Evolutionary conservation across 2,329 filamentous ascomycete species (phyloP).

Genomic region (Samsoniella hepiali): DNA sequence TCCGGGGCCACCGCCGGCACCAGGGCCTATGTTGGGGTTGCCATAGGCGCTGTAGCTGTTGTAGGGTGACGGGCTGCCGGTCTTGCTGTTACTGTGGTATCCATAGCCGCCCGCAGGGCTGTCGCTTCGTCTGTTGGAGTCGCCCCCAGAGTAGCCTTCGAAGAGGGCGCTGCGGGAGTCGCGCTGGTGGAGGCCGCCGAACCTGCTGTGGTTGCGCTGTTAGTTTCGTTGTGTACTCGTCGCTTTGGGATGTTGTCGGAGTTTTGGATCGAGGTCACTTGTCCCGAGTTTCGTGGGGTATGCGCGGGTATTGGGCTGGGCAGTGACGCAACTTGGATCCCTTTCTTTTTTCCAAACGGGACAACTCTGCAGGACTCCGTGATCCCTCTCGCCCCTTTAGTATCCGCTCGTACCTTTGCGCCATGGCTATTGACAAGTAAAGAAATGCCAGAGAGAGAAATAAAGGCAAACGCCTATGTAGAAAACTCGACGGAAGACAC

Average conservation of each 20-base stretch:
- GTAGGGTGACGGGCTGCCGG: constrained; percentile 14
- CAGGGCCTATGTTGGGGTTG: constrained; percentile 13
- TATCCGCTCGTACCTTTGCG: constrained; percentile 33
- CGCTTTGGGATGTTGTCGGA: neutral
- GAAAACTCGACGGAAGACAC: no score
- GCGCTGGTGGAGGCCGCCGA: constrained; percentile 69
- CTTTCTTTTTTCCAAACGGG: neutral
- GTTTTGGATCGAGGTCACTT: neutral
- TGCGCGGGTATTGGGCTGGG: neutral
- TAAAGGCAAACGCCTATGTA: neutral
- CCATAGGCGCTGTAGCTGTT: constrained; percentile 15
- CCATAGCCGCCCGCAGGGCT: constrained; percentile 41
- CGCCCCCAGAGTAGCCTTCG: constrained; percentile 63
- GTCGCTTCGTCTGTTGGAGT: constrained; percentile 40
- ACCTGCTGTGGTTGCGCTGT: constrained; percentile 43
- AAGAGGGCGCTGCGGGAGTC: constrained; percentile 71
- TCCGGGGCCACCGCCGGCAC: constrained; percentile 1
- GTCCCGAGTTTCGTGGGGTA: neutral
- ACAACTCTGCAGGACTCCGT: neutral
- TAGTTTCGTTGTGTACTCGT: neutral
- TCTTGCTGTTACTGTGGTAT: constrained; percentile 10
- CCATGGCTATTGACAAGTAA: constrained; percentile 26
- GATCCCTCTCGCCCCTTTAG: no score
- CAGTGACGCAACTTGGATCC: neutral
- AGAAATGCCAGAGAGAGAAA: constrained; percentile 4